These are phyloP conservation scores for Achlya hypogyna DNA, from an alignment of 352 stramenopile species.

Conservation along the genomic window DNA sequence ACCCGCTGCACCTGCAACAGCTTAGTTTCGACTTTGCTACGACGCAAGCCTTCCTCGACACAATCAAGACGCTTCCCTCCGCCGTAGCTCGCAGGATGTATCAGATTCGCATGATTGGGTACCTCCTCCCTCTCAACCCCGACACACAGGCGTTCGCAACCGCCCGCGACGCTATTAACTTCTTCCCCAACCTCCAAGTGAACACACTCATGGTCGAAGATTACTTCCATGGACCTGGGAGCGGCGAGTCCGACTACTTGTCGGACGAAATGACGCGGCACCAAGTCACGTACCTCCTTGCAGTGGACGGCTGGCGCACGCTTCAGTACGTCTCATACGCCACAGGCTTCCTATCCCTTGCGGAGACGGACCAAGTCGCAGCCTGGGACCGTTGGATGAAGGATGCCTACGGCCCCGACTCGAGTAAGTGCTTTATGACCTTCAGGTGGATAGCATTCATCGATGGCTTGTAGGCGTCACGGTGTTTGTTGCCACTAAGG, in stretches of 20 bases:
- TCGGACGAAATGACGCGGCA: not conserved
- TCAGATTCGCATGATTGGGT: not conserved
- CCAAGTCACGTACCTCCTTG: not conserved
- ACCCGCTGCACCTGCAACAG: not conserved
- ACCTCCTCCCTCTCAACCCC: not conserved
- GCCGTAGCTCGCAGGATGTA: not conserved
- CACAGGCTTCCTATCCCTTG: not conserved
- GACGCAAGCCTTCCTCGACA: slow-evolving; percentile 2
- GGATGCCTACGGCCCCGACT: not conserved
- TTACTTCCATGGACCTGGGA: not conserved
- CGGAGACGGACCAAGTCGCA: not conserved
- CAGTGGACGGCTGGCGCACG: not conserved
- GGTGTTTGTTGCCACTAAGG: not conserved
- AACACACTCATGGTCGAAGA: not conserved
- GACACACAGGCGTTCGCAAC: not conserved
- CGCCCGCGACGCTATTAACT: not conserved
- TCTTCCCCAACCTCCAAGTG: not conserved
- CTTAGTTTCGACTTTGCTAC: not conserved
- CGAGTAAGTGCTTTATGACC: not conserved
- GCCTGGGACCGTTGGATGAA: not conserved
- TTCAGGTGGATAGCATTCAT: not conserved
- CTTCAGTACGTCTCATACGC: not conserved
- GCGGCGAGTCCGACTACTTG: not conserved
- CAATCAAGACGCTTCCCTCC: not conserved
- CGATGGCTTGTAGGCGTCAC: not conserved